A percentile compares a stretch with the other conserved stretches of the same genome.
Conservation (phyloP, 768 basidiomycete genomes). For the Ramaria sp. region DNA sequence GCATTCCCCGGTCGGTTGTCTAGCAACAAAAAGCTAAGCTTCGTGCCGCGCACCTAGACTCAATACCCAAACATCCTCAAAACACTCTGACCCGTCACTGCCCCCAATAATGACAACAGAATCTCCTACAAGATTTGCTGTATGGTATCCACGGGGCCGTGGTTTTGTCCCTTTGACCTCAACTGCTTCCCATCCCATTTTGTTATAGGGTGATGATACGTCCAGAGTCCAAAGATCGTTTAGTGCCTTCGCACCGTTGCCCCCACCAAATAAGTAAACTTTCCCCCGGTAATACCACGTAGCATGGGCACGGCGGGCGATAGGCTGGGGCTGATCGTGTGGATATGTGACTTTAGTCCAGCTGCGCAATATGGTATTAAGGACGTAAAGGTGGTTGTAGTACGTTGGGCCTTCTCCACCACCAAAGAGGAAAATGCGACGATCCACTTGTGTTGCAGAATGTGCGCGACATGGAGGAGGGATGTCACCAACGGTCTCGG, state of each 20-base stretch:
- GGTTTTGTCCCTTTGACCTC: constrained; percentile 44
- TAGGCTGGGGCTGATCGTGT: constrained; percentile 21
- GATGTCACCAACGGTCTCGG: constrained; percentile 63
- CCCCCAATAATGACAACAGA: constrained; percentile 87
- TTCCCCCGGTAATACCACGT: constrained; percentile 60
- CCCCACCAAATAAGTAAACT: constrained; percentile 89
- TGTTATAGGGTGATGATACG: constrained; percentile 31
- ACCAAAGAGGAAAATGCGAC: constrained; percentile 73
- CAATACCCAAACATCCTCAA: constrained; percentile 79
- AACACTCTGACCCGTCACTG: constrained; percentile 81
- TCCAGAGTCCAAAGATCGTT: constrained; percentile 89
- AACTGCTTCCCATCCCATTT: constrained; percentile 50
- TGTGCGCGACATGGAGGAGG: constrained; percentile 84
- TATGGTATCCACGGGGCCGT: constrained; percentile 75
- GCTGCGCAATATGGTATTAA: constrained; percentile 64
- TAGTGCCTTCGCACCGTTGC: constrained; percentile 81
- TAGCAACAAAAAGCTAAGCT: background rate
- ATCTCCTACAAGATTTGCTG: constrained; percentile 75
- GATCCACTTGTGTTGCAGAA: constrained; percentile 73
- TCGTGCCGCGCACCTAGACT: constrained; percentile 55
- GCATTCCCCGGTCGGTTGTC: constrained; percentile 12
- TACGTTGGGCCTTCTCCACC: constrained; percentile 79
- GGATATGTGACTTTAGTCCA: constrained; percentile 34
- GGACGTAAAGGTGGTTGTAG: constrained; percentile 72
- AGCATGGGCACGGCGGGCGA: constrained; percentile 80